Base-by-base conservation (phyloP, 345 rosid genomes). In the Camelina hispida region DNA sequence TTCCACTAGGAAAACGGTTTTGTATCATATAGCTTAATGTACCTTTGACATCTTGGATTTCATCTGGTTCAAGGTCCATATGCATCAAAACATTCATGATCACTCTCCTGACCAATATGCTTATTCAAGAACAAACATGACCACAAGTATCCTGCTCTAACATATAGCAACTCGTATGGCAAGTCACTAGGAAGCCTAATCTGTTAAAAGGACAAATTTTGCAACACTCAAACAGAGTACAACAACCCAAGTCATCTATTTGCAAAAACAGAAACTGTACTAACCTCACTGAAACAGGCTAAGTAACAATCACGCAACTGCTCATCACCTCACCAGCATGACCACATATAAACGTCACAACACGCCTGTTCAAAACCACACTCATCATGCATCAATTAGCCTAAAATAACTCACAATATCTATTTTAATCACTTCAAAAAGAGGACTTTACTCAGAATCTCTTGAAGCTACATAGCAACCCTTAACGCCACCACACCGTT, bases 111-210 rank as follows among this genome's bases (percentile, higher is more conserved):
- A 57, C 84, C 87, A 1, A 87, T 50, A 76, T 87, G 83, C 46
- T 83, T 74, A 60, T 86, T 85, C 60, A 89, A 78, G 76, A 87
- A 87, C 66, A 85, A 74, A 38, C 88, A 87, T 17, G 93, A 78
- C 96, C 93, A 87, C 6, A 89, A 76, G 66, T 73, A 87, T 50
- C 91, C 89, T 59, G 82, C 91, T 84, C 89, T 89, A 25, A 93
- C 96, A 74, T 86, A 87, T 34, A 89, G 52, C 46, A 89, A 68
- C 78, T 89, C 96, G 57, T 80, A 12, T 5, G 96, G 86, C 52
- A 79, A 66, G 61, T 68, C 80, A 53, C 73, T 76, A 0, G 89
- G 78, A 69, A 86, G 83, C 68, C 62, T 83, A 71, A 89, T 86
- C 91, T 86, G 88, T 79, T 64, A 22, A 57, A 11, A 50, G 14